Base-by-base conservation (phyloP, 2,329 filamentous ascomycete genomes). In the Lasiodiplodia gonubiensis region DNA sequence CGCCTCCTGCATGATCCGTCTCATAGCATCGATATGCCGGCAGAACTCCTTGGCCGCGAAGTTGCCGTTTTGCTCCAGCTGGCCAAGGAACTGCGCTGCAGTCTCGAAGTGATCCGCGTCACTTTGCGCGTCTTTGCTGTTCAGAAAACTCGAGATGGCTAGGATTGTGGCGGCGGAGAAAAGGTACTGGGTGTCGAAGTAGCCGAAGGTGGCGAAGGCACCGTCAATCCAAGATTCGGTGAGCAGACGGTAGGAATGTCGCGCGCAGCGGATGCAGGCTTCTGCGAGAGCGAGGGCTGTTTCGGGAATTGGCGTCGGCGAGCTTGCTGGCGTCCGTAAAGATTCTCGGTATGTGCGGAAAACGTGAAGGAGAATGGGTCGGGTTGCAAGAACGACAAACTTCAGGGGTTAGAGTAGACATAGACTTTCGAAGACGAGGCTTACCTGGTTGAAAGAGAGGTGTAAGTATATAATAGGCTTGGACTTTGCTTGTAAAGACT, bases 201-300 rank as follows among this genome's bases (percentile, higher is more conserved):
- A 84, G 68, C 84, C 83, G 54, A 84, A 83, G 0, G 79, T 83
- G 0, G 78, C 74, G 65, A 84, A 83, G 0, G 81, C 79, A 0
- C 83, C 83, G 37, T 82, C 78, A 2, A 83, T 79, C 83, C 83
- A 85, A 14, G 77, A 77, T 6, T 82, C 77, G 2, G 78, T 80
- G 0, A 85, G 72, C 0, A 84, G 72, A 0, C 76, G 76, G 53
- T 78, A 78, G 0, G 82, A 84, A 39, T 84, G 80, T 0, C 80
- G 77, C 0, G 83, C 81, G 30, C 81, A 82, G 18, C 79, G 77
- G 0, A 83, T 77, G 64, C 82, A 84, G 0, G 83, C 80, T 61
- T 82, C 81, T 0, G 81, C 78, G 1, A 83, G 70, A 0, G 81
- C 79, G 52, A 77, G 71, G 2, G 79, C 80, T 51, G 72, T 72